phyloP scores from a whole-genome alignment of 163 green algal species.

The Scenedesmus sp. region DNA sequence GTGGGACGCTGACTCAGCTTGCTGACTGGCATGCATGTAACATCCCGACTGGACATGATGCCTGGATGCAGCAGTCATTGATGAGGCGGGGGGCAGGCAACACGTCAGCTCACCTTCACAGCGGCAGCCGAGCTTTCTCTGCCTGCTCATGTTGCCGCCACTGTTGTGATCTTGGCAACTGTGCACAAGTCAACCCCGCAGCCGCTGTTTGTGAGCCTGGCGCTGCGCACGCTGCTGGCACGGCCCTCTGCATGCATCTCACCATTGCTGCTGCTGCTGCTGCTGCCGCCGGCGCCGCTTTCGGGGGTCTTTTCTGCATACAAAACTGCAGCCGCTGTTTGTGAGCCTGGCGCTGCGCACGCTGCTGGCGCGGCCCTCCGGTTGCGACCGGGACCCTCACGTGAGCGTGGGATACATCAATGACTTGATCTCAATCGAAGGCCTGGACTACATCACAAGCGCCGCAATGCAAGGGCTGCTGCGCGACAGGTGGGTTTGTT shows the following conservation, averaged over 20 bases:
- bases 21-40: too few relatives aligned
- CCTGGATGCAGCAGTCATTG: background rate
- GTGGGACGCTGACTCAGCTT: background rate
- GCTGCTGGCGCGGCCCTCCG: background rate
- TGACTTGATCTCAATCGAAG: conserved; percentile 29
- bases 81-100: background rate
- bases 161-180: background rate
- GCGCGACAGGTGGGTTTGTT: background rate
- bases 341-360: conserved; percentile 23
- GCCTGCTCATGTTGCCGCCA: background rate
- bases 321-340: conserved; percentile 3
- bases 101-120: background rate
- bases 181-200: background rate
- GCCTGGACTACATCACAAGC: conserved; percentile 8
- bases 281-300: background rate
- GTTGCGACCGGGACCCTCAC: conserved; percentile 13
- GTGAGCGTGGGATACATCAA: conserved; percentile 42
- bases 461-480: conserved; percentile 25
- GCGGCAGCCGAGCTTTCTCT: background rate
- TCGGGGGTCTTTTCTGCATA: background rate
- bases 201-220: conserved; percentile 31
- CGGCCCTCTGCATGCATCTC: background rate
- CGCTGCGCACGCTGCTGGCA: background rate
- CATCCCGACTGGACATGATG: background rate
- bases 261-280: background rate